Evolutionary conservation across 2,329 filamentous ascomycete genomes (phyloP).

Genomic region (Paradendryphiella salina): DNA sequence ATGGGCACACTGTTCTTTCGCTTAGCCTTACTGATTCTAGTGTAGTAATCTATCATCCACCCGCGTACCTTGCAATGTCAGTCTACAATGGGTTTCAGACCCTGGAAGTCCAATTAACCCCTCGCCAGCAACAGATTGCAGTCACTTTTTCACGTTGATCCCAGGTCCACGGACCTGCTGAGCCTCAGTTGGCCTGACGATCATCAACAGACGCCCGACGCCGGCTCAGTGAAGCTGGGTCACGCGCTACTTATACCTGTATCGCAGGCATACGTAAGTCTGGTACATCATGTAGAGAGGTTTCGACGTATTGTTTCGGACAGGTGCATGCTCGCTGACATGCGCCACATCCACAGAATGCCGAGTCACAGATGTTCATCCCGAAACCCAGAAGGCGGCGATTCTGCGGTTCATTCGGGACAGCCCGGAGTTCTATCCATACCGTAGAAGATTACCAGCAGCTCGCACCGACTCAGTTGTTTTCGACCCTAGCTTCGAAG

Average conservation of each 20-base stretch:
- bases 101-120: background rate
- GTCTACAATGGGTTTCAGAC: conserved; percentile 2
- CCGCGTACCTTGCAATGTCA: conserved; percentile 4
- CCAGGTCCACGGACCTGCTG: background rate
- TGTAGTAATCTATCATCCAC: background rate
- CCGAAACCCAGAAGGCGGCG: conserved; percentile 16
- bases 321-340: background rate
- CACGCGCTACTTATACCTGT: background rate
- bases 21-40: background rate
- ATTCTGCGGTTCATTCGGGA: conserved; percentile 18
- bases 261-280: background rate
- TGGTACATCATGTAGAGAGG: background rate
- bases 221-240: background rate
- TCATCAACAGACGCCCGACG: background rate
- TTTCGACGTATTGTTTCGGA: background rate
- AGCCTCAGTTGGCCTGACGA: conserved; percentile 2
- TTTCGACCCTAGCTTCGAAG: conserved; percentile 8
- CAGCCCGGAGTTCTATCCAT: conserved; percentile 15
- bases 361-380: background rate
- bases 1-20: background rate
- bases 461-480: conserved; percentile 6
- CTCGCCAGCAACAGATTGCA: background rate
- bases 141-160: conserved; percentile 5
- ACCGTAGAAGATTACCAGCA: conserved; percentile 15
- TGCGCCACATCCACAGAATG: background rate